A percentile compares a stretch with the other conserved stretches of the same genome.
Conservation (phyloP, 495 filamentous ascomycete species). For the Annulohypoxylon maeteangense region DNA sequence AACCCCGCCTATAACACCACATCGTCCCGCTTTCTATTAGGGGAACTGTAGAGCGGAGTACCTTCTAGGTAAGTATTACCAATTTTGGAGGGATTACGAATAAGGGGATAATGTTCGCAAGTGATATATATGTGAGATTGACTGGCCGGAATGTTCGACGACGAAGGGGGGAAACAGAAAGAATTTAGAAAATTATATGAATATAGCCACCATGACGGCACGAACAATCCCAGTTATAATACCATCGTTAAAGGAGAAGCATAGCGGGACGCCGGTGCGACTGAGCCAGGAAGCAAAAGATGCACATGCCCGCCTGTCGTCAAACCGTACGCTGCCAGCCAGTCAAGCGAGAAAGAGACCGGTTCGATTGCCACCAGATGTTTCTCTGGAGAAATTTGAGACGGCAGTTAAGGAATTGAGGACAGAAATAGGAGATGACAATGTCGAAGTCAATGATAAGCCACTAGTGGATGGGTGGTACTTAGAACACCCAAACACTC, state of each 20-base stretch:
- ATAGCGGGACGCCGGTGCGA: constrained; percentile 49
- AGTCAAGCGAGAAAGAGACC: constrained; percentile 45
- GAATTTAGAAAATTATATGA: neutral
- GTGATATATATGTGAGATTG: neutral
- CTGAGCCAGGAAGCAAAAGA: constrained; percentile 46
- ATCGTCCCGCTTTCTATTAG: constrained; percentile 15
- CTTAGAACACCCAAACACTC: constrained; percentile 59
- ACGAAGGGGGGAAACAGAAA: neutral
- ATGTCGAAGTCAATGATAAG: constrained; percentile 58
- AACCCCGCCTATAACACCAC: constrained; percentile 35
- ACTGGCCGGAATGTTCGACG: neutral
- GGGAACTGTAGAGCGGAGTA: neutral
- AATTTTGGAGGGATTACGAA: constrained; percentile 17
- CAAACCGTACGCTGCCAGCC: constrained; percentile 49
- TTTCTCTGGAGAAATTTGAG: constrained; percentile 49
- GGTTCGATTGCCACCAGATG: constrained; percentile 54
- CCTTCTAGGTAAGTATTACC: neutral
- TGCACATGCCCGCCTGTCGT: constrained; percentile 45
- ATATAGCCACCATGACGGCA: constrained; percentile 29
- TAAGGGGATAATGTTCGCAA: constrained; percentile 24
- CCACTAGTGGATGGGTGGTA: constrained; percentile 59
- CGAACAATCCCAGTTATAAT: constrained; percentile 17
- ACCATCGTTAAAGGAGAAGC: constrained; percentile 34
- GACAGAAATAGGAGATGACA: constrained; percentile 46
- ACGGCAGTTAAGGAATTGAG: constrained; percentile 50